Evolutionary conservation across 164 flowering plant genomes (phyloP).

Genomic region (grape (Vitis vinifera)): ASM3070453v1 NC_081823.1:3528001-3528500

Average conservation of each 20-base stretch:
- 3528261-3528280: too few species aligned
- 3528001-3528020: constrained; percentile 87
- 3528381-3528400: constrained; percentile 68
- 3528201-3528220: not conserved
- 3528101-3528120: too few species aligned
- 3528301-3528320: not conserved
- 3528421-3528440: constrained; percentile 87
- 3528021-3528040: not conserved
- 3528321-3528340: not conserved
- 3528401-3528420: constrained; percentile 96
- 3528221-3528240: not conserved
- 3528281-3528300: too few species aligned
- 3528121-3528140: too few species aligned
- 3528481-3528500: constrained; percentile 86
- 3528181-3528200: not conserved
- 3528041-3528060: too few species aligned
- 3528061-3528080: too few species aligned
- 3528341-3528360: not conserved
- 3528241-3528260: too few species aligned
- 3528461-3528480: constrained; percentile 89
- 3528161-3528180: too few species aligned
- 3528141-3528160: too few species aligned
- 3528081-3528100: too few species aligned
- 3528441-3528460: constrained; percentile 88
- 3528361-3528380: constrained; percentile 3